Conservation (phyloP, 768 basidiomycete genomes). For the Kwoniella shandongensis region DNA sequence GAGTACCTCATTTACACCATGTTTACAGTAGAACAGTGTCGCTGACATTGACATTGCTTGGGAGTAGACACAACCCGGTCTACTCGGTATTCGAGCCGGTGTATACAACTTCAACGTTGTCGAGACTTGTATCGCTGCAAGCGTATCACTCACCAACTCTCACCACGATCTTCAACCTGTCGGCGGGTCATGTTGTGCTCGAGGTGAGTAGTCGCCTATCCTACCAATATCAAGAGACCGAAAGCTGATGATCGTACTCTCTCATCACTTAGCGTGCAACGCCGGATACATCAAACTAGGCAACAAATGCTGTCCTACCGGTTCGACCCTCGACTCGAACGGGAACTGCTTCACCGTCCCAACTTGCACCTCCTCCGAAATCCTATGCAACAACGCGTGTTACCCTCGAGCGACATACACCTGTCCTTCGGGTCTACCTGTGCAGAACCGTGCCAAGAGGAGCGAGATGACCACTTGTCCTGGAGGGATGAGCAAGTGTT, state of each 20-base stretch:
- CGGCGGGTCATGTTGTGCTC: constrained; percentile 25
- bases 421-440: constrained; percentile 25
- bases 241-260: neutral
- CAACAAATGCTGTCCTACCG: constrained; percentile 9
- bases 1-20: neutral
- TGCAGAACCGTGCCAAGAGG: constrained; percentile 6
- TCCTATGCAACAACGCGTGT: constrained; percentile 23
- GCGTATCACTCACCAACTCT: constrained; percentile 12
- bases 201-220: constrained; percentile 13
- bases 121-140: constrained; percentile 17
- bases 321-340: constrained; percentile 6
- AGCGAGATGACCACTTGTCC: constrained; percentile 4
- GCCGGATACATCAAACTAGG: constrained; percentile 15
- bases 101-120: constrained; percentile 21
- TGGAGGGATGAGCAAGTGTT: constrained; percentile 9
- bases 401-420: constrained; percentile 18
- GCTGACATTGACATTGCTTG: neutral
- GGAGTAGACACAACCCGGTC: constrained; percentile 17
- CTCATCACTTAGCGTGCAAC: constrained; percentile 10
- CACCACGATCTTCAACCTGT: constrained; percentile 13
- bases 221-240: too few species aligned
- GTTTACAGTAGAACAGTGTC: too few species aligned
- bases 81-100: constrained; percentile 14
- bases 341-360: constrained; percentile 19
- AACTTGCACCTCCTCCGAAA: constrained; percentile 19